A percentile compares a stretch with the other conserved stretches of the same genome.
phyloP scores from a whole-genome alignment of 257 asterid genomes.

The Lycium barbarum region DNA sequence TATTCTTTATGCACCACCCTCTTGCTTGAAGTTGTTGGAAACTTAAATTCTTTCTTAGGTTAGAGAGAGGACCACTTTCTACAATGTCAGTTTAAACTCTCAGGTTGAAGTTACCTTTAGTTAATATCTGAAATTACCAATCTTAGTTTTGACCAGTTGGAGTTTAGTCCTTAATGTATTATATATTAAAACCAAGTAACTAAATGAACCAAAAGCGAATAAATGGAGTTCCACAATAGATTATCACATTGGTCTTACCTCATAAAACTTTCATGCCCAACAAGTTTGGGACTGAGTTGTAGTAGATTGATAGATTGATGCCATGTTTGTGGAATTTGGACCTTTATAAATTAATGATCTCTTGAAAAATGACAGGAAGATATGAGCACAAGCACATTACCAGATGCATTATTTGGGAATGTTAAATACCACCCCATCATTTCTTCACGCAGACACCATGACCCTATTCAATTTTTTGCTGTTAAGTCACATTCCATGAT shows the following conservation, averaged over 20 bases:
- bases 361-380: conserved; percentile 30
- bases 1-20: neutral
- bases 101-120: conserved; percentile 8
- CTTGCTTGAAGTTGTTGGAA: neutral
- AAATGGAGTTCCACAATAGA: neutral
- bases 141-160: neutral
- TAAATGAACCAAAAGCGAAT: neutral
- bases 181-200: neutral
- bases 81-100: neutral
- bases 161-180: neutral
- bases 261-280: neutral
- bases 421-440: conserved; percentile 1
- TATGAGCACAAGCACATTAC: conserved; percentile 38
- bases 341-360: neutral
- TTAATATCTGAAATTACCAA: neutral
- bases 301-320: neutral
- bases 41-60: neutral
- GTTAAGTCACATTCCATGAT: conserved; percentile 33
- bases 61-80: neutral
- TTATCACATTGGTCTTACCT: neutral
- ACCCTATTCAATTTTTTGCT: conserved; percentile 27
- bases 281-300: neutral
- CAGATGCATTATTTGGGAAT: conserved; percentile 38
- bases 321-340: neutral
- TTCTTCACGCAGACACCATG: conserved; percentile 20